Evolutionary conservation across 164 flowering plant species (phyloP).

Genomic region (Vitis cinerea): DNA sequence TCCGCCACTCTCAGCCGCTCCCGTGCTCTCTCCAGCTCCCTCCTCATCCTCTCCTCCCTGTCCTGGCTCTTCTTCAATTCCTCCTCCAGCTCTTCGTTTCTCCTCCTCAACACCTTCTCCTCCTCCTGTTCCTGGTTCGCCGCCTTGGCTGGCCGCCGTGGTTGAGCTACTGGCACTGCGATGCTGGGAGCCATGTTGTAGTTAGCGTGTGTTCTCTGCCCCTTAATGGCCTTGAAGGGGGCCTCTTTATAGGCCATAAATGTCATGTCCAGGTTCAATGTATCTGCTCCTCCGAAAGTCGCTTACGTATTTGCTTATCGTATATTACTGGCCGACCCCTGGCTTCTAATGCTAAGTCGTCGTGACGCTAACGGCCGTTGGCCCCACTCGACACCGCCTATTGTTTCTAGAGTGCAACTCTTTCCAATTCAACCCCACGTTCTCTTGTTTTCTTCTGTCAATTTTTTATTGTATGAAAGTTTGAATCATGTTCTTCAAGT

Average conservation of each 20-base stretch:
- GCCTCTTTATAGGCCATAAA: not conserved
- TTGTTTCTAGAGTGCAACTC: no score
- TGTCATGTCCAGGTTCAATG: slow-evolving; percentile 66
- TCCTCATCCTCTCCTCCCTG: slow-evolving; percentile 57
- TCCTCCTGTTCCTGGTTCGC: not conserved
- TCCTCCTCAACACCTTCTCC: slow-evolving; percentile 28
- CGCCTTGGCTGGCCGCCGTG: not conserved
- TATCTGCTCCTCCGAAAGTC: slow-evolving; percentile 19
- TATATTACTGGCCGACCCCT: no score
- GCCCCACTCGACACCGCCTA: no score
- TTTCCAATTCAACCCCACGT: no score
- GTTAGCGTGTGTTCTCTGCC: not conserved
- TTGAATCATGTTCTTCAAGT: no score
- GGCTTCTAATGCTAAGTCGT: no score
- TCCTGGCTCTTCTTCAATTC: slow-evolving; percentile 51
- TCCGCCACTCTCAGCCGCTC: slow-evolving; percentile 58
- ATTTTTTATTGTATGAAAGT: no score
- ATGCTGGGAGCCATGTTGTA: slow-evolving; percentile 21
- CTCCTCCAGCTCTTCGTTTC: slow-evolving; percentile 69
- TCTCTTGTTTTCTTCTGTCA: no score
- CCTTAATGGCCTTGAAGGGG: not conserved
- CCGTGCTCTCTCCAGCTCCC: slow-evolving; percentile 35
- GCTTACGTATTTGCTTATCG: not conserved
- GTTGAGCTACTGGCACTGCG: not conserved
- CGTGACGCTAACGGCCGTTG: no score